Percentiles rank a stretch among this genome's conserved stretches.
Evolutionary conservation across 306 rosid species (phyloP).

Genomic region (Inga laurina): DNA sequence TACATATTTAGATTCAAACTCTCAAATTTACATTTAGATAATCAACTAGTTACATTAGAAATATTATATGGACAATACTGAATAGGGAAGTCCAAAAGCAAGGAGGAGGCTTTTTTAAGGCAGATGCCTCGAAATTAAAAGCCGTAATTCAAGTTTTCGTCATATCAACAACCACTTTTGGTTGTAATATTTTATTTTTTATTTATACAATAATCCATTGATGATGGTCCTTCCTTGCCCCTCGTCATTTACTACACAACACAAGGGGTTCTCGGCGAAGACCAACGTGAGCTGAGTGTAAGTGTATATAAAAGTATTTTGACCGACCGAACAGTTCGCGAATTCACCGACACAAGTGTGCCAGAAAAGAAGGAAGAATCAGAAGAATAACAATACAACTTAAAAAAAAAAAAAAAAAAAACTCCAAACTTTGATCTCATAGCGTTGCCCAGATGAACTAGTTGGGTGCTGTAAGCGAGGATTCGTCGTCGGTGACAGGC

Average conservation of each 20-base stretch:
- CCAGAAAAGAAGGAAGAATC: not conserved
- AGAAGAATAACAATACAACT: not conserved
- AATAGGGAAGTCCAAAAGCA: not conserved
- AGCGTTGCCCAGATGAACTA: not conserved
- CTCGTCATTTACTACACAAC: not conserved
- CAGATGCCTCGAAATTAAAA: not conserved
- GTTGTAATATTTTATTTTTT: not conserved
- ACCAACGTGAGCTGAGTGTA: not conserved
- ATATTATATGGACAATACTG: no score
- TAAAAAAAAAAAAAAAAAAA: not conserved
- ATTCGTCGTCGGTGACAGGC: slow-evolving; percentile 46
- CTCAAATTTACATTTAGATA: not conserved
- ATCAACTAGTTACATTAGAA: no score
- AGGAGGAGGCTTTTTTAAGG: not conserved
- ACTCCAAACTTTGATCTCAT: not conserved
- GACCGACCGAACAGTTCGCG: not conserved
- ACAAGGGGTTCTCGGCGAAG: not conserved
- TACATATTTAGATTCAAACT: not conserved
- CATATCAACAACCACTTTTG: no score
- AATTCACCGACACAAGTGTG: not conserved
- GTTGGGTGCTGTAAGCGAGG: slow-evolving; percentile 29
- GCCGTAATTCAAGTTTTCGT: not conserved
- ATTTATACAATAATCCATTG: not conserved
- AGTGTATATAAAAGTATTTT: not conserved
- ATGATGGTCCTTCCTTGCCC: not conserved